phyloP scores from a whole-genome alignment of 108 stramenopile genomes.

The Cylindrotheca fusiformis region DNA sequence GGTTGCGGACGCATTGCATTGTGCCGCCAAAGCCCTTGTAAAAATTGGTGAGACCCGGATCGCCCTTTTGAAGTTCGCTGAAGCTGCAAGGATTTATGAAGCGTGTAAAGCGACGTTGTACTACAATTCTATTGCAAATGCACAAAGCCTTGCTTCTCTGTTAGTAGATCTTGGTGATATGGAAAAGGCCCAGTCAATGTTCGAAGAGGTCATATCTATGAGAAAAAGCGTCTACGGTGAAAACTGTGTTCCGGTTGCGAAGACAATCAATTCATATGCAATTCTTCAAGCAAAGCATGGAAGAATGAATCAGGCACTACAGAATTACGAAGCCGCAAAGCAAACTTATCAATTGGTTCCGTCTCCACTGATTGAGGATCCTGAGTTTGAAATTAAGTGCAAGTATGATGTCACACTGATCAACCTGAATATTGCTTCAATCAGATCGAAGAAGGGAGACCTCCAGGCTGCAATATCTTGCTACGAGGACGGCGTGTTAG shows the following conservation, averaged over 20 bases:
- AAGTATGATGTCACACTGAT: conserved; percentile 85
- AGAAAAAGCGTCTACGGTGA: conserved; percentile 73
- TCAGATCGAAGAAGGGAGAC: conserved; percentile 84
- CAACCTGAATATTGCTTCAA: conserved; percentile 86
- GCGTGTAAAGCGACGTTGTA: conserved; percentile 74
- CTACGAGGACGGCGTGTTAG: conserved; percentile 79
- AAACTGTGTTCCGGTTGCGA: conserved; percentile 69
- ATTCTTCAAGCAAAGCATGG: conserved; percentile 85
- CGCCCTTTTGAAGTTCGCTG: conserved; percentile 74
- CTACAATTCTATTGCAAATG: conserved; percentile 80
- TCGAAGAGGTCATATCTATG: conserved; percentile 83
- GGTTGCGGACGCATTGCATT: conserved; percentile 67
- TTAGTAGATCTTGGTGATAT: conserved; percentile 81
- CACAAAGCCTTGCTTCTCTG: conserved; percentile 76
- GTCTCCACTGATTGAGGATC: conserved; percentile 53
- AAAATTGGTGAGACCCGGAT: conserved; percentile 73
- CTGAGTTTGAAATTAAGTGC: conserved; percentile 81
- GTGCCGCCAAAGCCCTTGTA: conserved; percentile 72
- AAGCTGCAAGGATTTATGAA: conserved; percentile 82
- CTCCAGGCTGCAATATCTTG: conserved; percentile 63
- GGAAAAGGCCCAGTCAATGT: conserved; percentile 71
- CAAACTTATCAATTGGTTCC: conserved; percentile 52
- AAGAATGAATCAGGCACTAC: conserved; percentile 76
- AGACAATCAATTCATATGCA: conserved; percentile 85
- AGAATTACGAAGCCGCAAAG: conserved; percentile 70